Percentiles rank a stretch among this genome's conserved stretches.
phyloP scores from a whole-genome alignment of 257 asterid genomes.

The Solanum sejunctum region DNA sequence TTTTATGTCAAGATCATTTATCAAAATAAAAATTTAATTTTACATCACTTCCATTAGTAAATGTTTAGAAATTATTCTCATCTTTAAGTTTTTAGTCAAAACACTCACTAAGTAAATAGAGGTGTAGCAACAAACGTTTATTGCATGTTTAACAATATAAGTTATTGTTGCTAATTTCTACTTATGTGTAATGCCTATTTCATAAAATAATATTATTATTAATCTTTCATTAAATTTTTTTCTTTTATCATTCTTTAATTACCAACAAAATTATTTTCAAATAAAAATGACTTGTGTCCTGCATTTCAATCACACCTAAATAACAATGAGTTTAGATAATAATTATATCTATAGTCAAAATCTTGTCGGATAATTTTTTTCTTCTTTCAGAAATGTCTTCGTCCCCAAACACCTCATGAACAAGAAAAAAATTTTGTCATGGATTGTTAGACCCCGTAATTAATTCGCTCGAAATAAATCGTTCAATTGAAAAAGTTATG shows the following conservation, averaged over 20 bases:
- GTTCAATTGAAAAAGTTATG: too few relatives aligned
- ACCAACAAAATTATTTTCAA: not conserved
- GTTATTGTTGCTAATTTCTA: not conserved
- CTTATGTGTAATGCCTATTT: not conserved
- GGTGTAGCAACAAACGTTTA: not conserved
- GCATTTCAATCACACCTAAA: not conserved
- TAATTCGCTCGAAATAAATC: too few relatives aligned
- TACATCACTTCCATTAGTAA: not conserved
- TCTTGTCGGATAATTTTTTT: not conserved
- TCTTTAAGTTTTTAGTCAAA: not conserved
- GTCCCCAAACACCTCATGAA: not conserved
- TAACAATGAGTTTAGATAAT: not conserved
- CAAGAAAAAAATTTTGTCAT: not conserved
- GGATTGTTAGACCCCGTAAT: too few relatives aligned
- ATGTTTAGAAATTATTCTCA: not conserved
- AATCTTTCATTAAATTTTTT: not conserved
- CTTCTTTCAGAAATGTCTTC: constrained; percentile 15
- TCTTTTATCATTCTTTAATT: not conserved
- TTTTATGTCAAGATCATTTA: not conserved
- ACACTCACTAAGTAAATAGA: not conserved
- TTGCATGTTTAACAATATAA: not conserved
- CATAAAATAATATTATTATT: not conserved
- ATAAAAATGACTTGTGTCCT: not conserved
- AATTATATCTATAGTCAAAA: not conserved
- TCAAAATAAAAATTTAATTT: too few relatives aligned